phyloP scores from a whole-genome alignment of 1,284 basidiomycete species.

The Sporisorium scitamineum region DNA sequence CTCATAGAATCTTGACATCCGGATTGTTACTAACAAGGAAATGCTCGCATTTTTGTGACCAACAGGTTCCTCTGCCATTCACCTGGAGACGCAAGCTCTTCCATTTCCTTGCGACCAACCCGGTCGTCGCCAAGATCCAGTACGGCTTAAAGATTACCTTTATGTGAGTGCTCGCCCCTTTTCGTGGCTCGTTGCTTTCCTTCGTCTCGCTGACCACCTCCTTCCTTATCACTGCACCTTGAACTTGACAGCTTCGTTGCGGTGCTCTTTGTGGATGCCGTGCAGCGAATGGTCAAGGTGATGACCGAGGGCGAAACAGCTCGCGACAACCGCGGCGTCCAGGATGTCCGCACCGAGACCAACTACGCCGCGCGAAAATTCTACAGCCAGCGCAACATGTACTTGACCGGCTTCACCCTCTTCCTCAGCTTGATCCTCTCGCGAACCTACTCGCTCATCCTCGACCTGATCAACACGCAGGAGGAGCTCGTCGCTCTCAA shows the following conservation, averaged over 20 bases:
- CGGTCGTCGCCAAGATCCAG: slow-evolving; percentile 72
- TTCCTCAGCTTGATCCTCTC: slow-evolving; percentile 86
- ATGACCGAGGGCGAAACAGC: slow-evolving; percentile 80
- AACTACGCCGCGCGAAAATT: slow-evolving; percentile 88
- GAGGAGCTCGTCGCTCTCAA: slow-evolving; percentile 87
- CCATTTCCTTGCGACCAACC: slow-evolving; percentile 76
- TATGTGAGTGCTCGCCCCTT: slow-evolving; percentile 75
- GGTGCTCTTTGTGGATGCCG: slow-evolving; percentile 84
- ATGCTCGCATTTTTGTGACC: background rate
- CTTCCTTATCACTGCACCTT: background rate
- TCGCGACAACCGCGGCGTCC: slow-evolving; percentile 75
- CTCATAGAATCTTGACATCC: background rate
- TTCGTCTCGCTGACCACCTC: background rate
- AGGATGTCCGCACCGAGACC: slow-evolving; percentile 83
- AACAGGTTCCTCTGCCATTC: slow-evolving; percentile 78
- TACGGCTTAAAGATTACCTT: slow-evolving; percentile 89
- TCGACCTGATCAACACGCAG: slow-evolving; percentile 89
- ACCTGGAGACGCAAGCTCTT: slow-evolving; percentile 79
- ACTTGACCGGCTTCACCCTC: slow-evolving; percentile 82
- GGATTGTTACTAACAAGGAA: background rate
- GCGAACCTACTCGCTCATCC: slow-evolving; percentile 88
- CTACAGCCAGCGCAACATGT: slow-evolving; percentile 80
- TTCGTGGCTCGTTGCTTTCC: background rate
- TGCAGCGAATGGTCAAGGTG: slow-evolving; percentile 91
- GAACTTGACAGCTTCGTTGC: slow-evolving; percentile 78